Conservation (phyloP, 2,329 filamentous ascomycete species). For the Magnaporthales sp. region DNA sequence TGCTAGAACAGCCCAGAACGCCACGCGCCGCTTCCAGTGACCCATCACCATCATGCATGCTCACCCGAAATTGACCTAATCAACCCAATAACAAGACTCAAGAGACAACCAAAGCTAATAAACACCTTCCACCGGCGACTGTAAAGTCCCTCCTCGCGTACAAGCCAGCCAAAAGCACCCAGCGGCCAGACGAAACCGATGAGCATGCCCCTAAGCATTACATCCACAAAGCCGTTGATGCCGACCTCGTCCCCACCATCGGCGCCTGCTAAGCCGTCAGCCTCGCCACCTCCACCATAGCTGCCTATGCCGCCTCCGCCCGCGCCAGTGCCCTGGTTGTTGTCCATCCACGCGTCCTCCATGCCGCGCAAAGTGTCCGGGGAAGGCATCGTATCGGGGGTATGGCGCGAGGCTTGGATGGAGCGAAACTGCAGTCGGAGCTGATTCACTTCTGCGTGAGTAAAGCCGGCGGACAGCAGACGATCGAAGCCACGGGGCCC, state of each 20-base stretch:
- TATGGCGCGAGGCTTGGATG: conserved; percentile 73
- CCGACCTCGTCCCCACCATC: conserved; percentile 39
- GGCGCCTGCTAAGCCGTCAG: conserved; percentile 32
- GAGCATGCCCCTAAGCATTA: conserved; percentile 79
- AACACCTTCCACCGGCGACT: conserved; percentile 77
- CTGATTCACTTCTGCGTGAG: conserved; percentile 70
- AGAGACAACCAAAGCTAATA: conserved; percentile 72
- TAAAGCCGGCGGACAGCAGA: conserved; percentile 73
- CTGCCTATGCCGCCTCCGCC: conserved; percentile 25
- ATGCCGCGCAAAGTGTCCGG: conserved; percentile 66
- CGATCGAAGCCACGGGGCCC: conserved; percentile 80
- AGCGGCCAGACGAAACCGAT: conserved; percentile 95
- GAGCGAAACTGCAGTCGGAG: conserved; percentile 83
- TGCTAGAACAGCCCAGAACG: neutral
- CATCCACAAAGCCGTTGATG: conserved; percentile 58
- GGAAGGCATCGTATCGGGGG: conserved; percentile 81
- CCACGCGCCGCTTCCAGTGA: neutral
- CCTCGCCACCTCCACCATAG: conserved; percentile 19
- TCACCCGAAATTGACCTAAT: conserved; percentile 40
- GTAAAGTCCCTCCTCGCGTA: conserved; percentile 83
- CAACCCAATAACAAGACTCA: conserved; percentile 71
- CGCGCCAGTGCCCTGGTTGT: conserved; percentile 34
- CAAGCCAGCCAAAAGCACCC: conserved; percentile 75
- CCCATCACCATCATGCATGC: conserved; percentile 7
- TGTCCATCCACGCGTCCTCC: conserved; percentile 89